phyloP scores from a whole-genome alignment of 768 basidiomycete species.

The Coprinopsis marcescibilis region DNA sequence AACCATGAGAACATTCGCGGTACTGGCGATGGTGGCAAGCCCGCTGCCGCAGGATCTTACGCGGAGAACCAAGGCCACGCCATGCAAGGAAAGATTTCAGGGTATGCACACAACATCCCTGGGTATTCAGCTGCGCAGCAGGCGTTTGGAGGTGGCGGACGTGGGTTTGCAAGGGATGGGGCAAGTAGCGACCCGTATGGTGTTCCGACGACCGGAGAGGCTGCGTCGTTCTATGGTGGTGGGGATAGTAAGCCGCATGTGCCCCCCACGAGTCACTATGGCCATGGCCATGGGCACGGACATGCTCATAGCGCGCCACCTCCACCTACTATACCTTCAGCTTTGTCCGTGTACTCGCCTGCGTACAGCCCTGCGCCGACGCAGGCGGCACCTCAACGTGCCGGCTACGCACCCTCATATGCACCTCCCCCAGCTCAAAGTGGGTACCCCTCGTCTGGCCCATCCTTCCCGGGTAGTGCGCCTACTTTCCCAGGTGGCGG shows the following conservation, averaged over 20 bases:
- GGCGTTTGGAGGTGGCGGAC: not conserved
- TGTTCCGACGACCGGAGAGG: constrained; percentile 20
- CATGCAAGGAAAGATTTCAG: constrained; percentile 42
- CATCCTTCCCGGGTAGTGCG: constrained; percentile 8
- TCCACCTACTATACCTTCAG: constrained; percentile 16
- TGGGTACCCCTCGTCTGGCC: too few species aligned
- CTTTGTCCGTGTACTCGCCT: constrained; percentile 15
- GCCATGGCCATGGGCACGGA: not conserved
- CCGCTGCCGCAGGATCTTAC: constrained; percentile 41
- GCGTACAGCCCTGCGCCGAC: not conserved
- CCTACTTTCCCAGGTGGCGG: constrained; percentile 14
- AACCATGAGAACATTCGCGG: constrained; percentile 67
- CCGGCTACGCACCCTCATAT: constrained; percentile 33
- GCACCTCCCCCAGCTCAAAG: constrained; percentile 20
- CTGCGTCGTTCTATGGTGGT: too few species aligned
- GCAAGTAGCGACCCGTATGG: not conserved
- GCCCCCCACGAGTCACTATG: not conserved
- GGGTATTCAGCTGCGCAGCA: constrained; percentile 38
- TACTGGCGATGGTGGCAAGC: constrained; percentile 43
- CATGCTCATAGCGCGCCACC: constrained; percentile 9
- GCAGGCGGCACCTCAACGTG: constrained; percentile 13
- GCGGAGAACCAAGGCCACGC: constrained; percentile 44
- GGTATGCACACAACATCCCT: constrained; percentile 43
- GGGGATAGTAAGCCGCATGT: constrained; percentile 7
- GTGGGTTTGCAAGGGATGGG: not conserved